These are phyloP conservation scores for Lactifluus hygrophoroides DNA, from an alignment of 768 basidiomycete species.

Conservation along the genomic window DNA sequence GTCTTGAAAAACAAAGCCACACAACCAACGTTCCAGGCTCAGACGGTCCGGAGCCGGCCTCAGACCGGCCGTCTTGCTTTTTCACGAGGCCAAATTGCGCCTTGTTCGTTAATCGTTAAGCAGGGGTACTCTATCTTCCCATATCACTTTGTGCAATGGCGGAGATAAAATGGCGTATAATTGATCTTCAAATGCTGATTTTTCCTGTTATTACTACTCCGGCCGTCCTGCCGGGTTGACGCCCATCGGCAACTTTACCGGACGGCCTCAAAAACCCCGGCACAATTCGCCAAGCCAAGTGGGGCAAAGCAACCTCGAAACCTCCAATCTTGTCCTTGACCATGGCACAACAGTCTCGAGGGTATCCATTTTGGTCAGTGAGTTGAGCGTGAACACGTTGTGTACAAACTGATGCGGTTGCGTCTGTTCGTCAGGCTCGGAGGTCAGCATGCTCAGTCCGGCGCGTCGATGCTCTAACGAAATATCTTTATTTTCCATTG, in stretches of 20 bases:
- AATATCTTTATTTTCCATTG: not conserved
- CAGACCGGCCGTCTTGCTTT: not conserved
- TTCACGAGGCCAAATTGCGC: too few relatives aligned
- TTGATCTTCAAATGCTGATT: not conserved
- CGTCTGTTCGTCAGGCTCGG: constrained; percentile 25
- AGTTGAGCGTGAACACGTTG: not conserved
- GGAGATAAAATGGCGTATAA: not conserved
- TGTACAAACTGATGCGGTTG: not conserved
- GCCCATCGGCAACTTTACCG: not conserved
- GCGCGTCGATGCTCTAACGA: not conserved
- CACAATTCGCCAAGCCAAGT: not conserved
- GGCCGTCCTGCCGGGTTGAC: not conserved
- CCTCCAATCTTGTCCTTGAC: not conserved
- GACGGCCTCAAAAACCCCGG: not conserved
- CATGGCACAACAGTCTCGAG: constrained; percentile 7
- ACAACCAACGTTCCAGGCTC: constrained; percentile 2
- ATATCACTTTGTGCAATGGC: not conserved
- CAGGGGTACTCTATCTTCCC: too few relatives aligned
- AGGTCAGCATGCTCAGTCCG: constrained; percentile 22
- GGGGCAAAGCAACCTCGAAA: not conserved
- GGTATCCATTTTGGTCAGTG: constrained; percentile 21
- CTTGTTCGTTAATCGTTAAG: too few relatives aligned
- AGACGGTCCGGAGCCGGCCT: not conserved
- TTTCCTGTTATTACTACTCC: not conserved
- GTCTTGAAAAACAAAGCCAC: constrained; percentile 13